phyloP scores from a whole-genome alignment of 2,329 filamentous ascomycete genomes.

The Pseudogymnoascus sp. region DNA sequence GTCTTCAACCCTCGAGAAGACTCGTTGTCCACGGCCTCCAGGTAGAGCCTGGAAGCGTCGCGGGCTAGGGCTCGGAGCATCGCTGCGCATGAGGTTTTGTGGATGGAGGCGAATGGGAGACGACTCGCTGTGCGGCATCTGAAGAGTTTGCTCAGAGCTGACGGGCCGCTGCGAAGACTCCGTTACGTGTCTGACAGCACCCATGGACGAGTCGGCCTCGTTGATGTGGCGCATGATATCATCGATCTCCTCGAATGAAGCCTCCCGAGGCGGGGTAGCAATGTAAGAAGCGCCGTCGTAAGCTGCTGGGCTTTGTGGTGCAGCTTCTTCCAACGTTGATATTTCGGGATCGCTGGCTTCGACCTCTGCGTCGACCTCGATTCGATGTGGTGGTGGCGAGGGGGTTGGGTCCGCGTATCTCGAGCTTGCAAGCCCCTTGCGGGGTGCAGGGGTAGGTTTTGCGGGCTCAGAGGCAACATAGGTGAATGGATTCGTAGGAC shows the following conservation, averaged over 20 bases:
- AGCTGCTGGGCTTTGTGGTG: neutral
- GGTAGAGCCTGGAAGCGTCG: slow-evolving; percentile 43
- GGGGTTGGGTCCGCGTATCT: slow-evolving; percentile 1
- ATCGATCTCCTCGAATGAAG: slow-evolving; percentile 75
- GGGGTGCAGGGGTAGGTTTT: slow-evolving; percentile 7
- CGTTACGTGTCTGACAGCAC: slow-evolving; percentile 48
- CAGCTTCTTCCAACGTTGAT: neutral
- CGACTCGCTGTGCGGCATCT: slow-evolving; percentile 29
- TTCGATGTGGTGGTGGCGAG: neutral
- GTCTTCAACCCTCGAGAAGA: slow-evolving; percentile 41
- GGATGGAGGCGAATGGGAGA: slow-evolving; percentile 48
- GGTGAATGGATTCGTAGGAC: neutral
- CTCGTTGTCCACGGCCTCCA: slow-evolving; percentile 38
- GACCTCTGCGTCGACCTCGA: neutral
- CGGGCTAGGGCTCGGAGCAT: slow-evolving; percentile 67
- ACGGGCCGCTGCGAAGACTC: slow-evolving; percentile 37
- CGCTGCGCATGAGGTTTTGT: slow-evolving; percentile 51
- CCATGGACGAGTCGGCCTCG: slow-evolving; percentile 62
- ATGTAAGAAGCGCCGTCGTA: neutral
- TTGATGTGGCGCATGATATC: slow-evolving; percentile 84
- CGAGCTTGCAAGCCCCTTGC: neutral
- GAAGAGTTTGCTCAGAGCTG: slow-evolving; percentile 6
- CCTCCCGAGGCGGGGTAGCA: slow-evolving; percentile 7
- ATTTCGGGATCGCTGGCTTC: neutral
- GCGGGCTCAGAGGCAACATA: slow-evolving; percentile 9